Percentiles rank a stretch among this genome's conserved stretches.
phyloP scores from a whole-genome alignment of 1,284 basidiomycete species.

The Cystobasidium sp. region DNA sequence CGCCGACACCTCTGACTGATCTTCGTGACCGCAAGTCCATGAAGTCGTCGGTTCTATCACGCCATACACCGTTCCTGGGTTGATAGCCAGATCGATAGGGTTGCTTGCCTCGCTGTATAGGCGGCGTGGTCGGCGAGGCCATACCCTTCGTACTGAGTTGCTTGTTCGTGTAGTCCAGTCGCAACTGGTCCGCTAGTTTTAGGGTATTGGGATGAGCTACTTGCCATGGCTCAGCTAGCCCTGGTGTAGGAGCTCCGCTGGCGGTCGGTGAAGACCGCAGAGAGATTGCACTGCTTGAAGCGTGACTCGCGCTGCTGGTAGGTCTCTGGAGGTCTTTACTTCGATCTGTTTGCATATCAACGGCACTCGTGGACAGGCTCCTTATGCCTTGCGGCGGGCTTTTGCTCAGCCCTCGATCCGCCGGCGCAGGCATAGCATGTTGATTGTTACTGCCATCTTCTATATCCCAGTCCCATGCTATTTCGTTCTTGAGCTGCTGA shows the following conservation, averaged over 20 bases:
- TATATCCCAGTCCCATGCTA: slow-evolving; percentile 21
- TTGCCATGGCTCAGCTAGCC: slow-evolving; percentile 2
- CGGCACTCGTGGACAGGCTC: slow-evolving; percentile 20
- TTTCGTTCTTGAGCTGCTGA: slow-evolving; percentile 39
- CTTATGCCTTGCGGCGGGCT: slow-evolving; percentile 2
- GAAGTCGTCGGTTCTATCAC: slow-evolving; percentile 39
- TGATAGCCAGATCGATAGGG: slow-evolving; percentile 45
- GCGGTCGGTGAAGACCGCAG: background rate
- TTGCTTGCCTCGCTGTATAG: slow-evolving; percentile 20
- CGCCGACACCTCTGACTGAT: slow-evolving; percentile 11
- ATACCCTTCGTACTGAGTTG: slow-evolving; percentile 3
- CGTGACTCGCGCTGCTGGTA: slow-evolving; percentile 11
- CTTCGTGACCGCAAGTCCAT: slow-evolving; percentile 14
- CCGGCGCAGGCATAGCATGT: background rate
- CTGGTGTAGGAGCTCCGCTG: background rate
- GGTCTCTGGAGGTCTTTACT: background rate
- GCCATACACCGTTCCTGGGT: slow-evolving; percentile 44
- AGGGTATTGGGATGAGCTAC: slow-evolving; percentile 20
- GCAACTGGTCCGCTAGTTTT: slow-evolving; percentile 36
- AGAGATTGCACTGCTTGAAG: background rate
- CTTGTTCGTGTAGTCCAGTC: slow-evolving; percentile 37
- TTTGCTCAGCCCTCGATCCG: background rate
- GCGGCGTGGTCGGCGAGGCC: background rate
- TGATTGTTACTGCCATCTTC: background rate
- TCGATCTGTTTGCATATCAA: background rate